Base-by-base conservation (phyloP, 768 basidiomycete genomes). In the Termitomyces sp. region DNA sequence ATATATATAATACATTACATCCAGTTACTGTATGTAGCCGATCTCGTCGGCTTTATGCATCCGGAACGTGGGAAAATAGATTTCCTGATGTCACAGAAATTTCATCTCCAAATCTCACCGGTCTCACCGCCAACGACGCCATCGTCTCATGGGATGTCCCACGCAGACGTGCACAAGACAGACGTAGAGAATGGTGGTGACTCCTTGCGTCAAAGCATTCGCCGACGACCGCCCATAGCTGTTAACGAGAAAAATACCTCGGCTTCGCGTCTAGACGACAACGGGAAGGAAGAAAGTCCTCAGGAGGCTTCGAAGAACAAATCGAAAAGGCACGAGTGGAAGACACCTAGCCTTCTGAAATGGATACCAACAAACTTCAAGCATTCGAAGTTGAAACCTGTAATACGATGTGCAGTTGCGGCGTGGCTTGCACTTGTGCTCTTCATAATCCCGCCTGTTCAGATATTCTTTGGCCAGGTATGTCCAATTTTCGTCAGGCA, bases 341-440 rank as follows among this genome's bases (percentile, higher is more conserved):
- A 54, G 26, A 57, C 76, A 6, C 79, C 78, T 0, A 9, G 59
- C 22, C 51, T 64, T 53, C 59, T 84, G 36, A 68, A 69, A 33
- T 91, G 88, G 89, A 79, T 88, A 22, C 74, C 77, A 2, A 72
- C 69, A 16, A 88, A 86, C 57, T 80, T 74, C 69, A 81, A 72
- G 0, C 85, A 82, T 80, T 70, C 81, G 18, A 85, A 82, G 63
- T 58, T 85, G 63, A 87, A 87, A 69, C 84, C 86, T 3, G 82
- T 79, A 10, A 72, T 91, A 39, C 82, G 89, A 54, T 82, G 82
- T 60, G 81, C 86, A 13, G 51, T 86, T 40, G 74, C 82, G 0
- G 87, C 80, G 18, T 91, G 87, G 87, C 61, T 87, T 1, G 74
- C 83, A 20, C 67, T 79, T 0, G 65, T 89, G 10, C 65, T 90